phyloP scores from a whole-genome alignment of 805 yeast species.

The Cyberlindnera meyerae region DNA sequence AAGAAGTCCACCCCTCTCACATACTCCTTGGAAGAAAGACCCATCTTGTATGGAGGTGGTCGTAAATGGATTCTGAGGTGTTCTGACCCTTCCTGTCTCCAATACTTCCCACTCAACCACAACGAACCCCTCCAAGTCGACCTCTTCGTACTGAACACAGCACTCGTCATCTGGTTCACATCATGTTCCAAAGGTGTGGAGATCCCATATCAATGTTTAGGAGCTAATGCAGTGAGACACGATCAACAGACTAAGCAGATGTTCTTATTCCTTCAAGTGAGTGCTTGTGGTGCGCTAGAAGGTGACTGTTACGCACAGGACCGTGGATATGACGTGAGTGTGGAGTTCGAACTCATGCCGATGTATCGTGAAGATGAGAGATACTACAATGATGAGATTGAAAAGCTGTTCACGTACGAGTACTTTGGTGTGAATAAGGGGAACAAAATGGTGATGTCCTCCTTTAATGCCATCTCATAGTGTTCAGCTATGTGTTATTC shows the following conservation, averaged over 20 bases:
- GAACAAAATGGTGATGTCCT: conserved; percentile 32
- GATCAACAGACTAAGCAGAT: conserved; percentile 2
- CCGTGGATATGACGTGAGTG: conserved; percentile 5
- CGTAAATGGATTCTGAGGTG: conserved; percentile 27
- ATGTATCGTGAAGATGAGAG: conserved; percentile 32
- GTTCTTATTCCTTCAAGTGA: conserved; percentile 6
- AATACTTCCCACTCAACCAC: conserved; percentile 12
- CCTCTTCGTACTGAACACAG: conserved; percentile 33
- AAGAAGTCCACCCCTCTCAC: conserved; percentile 15
- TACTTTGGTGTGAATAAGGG: conserved; percentile 38
- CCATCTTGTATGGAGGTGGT: conserved; percentile 38
- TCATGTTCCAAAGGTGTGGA: conserved; percentile 32
- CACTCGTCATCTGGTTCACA: conserved; percentile 36
- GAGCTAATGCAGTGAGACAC: conserved; percentile 18
- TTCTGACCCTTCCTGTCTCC: conserved; percentile 11
- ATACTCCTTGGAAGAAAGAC: conserved; percentile 24
- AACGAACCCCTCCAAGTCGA: conserved; percentile 25
- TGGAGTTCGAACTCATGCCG: conserved; percentile 34
- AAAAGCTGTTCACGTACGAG: conserved; percentile 32
- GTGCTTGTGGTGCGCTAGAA: conserved; percentile 9
- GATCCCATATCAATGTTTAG: conserved; percentile 28
- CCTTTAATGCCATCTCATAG: conserved; percentile 33
- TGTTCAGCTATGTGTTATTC: conserved; percentile 23
- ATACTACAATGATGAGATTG: conserved; percentile 31
- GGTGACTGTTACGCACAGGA: conserved; percentile 6